Conservation (phyloP, 78 protist genomes). For the Thecamonas trahens region DNA sequence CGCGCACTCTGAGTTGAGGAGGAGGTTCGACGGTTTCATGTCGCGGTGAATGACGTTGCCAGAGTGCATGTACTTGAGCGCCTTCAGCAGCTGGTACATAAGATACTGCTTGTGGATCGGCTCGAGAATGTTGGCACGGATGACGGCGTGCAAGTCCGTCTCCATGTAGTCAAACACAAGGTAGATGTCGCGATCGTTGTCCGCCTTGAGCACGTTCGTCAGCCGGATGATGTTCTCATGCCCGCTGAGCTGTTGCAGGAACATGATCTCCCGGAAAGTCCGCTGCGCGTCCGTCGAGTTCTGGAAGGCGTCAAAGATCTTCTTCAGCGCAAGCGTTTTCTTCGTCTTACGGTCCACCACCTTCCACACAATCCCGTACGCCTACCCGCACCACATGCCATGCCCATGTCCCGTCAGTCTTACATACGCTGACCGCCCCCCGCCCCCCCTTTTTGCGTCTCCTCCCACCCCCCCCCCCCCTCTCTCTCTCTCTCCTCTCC, state of each 20-base stretch:
- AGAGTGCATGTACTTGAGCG: conserved; percentile 85
- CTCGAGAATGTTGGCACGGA: conserved; percentile 92
- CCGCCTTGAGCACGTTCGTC: conserved; percentile 83
- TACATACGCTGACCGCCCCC: neutral
- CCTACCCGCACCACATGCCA: conserved; percentile 20
- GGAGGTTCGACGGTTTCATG: conserved; percentile 91
- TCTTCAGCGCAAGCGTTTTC: conserved; percentile 90
- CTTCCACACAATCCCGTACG: conserved; percentile 98
- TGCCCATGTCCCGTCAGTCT: neutral
- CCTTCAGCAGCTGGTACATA: conserved; percentile 88
- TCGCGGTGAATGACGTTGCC: conserved; percentile 91
- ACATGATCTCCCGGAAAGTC: conserved; percentile 95
- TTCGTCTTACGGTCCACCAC: conserved; percentile 71
- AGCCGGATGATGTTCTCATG: conserved; percentile 88
- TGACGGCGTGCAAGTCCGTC: conserved; percentile 95
- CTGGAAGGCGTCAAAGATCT: conserved; percentile 96
- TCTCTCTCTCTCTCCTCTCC: too few species aligned
- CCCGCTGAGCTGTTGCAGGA: conserved; percentile 74
- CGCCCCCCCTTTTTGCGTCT: neutral
- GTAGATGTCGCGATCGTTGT: conserved; percentile 95
- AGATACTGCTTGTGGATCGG: conserved; percentile 87
- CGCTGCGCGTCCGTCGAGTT: conserved; percentile 98
- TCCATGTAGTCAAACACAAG: conserved; percentile 92
- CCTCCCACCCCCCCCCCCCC: too few species aligned
- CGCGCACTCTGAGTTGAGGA: conserved; percentile 87